These are phyloP conservation scores for Rutidosis leptorrhynchoides DNA, from an alignment of 129 eudicot genomes.

Conservation along the genomic window DNA sequence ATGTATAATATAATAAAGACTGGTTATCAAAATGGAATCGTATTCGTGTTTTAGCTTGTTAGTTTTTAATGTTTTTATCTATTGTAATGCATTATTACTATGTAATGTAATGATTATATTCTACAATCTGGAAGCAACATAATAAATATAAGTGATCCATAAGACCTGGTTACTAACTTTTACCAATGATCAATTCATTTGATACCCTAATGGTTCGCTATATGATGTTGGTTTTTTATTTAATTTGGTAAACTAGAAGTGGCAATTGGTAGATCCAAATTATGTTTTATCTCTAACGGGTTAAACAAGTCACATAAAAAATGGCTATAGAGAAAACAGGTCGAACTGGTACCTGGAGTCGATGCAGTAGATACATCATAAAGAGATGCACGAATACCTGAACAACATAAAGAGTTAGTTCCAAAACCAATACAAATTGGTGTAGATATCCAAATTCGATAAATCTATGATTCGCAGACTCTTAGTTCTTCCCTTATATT, in stretches of 20 bases:
- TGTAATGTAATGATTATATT: neutral
- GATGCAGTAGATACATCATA: slow-evolving; percentile 96
- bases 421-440: slow-evolving; percentile 8
- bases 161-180: neutral
- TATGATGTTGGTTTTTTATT: neutral
- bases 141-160: neutral
- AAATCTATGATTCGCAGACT: neutral
- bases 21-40: slow-evolving; percentile 1
- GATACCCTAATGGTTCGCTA: neutral
- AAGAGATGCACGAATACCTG: slow-evolving; percentile 99
- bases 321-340: neutral
- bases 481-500: slow-evolving; percentile 1
- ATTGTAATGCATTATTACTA: neutral
- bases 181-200: neutral
- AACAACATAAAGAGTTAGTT: slow-evolving; percentile 10
- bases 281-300: neutral
- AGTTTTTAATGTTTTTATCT: neutral
- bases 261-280: neutral
- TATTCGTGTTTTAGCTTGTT: slow-evolving; percentile 2
- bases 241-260: neutral
- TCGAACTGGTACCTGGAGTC: slow-evolving; percentile 74
- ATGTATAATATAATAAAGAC: too few relatives aligned
- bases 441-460: neutral
- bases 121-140: neutral
- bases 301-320: neutral